phyloP scores from a whole-genome alignment of 345 rosid genomes.

The Eucalyptus tenuipes region DNA sequence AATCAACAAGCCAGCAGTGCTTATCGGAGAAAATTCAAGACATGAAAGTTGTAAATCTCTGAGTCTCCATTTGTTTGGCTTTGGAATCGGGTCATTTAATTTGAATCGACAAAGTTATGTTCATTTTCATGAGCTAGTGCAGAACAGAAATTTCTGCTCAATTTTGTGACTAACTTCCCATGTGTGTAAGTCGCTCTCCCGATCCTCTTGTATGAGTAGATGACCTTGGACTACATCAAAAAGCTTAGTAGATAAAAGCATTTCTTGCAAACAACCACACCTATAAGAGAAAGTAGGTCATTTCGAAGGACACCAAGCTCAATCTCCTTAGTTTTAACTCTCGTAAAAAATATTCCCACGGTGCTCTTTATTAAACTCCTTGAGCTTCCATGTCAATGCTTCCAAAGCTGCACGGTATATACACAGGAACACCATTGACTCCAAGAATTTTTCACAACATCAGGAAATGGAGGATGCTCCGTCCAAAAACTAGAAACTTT shows the following conservation, averaged over 20 bases:
- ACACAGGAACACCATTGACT: neutral
- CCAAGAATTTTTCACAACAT: neutral
- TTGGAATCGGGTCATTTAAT: no score
- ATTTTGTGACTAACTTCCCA: no score
- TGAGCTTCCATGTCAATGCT: neutral
- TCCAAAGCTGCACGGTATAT: neutral
- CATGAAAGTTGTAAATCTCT: fast-evolving
- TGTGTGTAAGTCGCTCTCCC: no score
- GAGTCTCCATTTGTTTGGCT: no score
- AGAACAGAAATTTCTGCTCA: no score
- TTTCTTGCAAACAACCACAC: neutral
- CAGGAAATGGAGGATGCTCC: neutral
- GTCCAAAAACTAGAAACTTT: neutral
- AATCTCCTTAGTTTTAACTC: neutral
- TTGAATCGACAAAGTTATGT: no score
- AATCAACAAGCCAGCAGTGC: no score
- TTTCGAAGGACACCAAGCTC: neutral
- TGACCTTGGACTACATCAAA: no score
- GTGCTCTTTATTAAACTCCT: neutral
- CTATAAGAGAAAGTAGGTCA: neutral
- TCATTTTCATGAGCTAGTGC: no score
- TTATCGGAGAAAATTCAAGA: no score
- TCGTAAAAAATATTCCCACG: neutral
- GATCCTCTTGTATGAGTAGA: no score
- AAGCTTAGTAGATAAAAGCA: neutral